Conservation (phyloP, 257 asterid species). For the Ocimum tenuiflorum region DNA sequence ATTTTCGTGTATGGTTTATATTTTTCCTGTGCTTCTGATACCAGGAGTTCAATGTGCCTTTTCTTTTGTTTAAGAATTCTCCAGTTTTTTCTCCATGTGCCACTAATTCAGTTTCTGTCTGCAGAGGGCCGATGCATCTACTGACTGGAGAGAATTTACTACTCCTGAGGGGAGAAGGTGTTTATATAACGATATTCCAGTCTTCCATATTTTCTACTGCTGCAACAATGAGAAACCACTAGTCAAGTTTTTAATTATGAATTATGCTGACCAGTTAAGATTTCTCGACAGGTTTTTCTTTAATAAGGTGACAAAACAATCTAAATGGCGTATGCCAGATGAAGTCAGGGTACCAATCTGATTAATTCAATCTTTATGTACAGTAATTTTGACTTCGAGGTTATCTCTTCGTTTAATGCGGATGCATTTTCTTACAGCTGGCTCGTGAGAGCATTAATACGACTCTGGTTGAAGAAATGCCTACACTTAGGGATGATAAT, state of each 20-base stretch:
- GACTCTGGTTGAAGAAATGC: conserved; percentile 32
- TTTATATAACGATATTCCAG: conserved; percentile 10
- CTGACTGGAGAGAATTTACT: conserved; percentile 85
- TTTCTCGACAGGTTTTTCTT: conserved; percentile 51
- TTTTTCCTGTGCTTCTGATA: conserved; percentile 3
- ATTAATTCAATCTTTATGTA: conserved; percentile 10
- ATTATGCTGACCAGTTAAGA: conserved; percentile 15
- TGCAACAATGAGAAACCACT: conserved; percentile 1
- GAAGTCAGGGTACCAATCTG: conserved; percentile 68
- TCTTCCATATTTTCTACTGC: conserved; percentile 10
- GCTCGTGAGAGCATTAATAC: conserved; percentile 55
- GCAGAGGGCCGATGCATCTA: conserved; percentile 94
- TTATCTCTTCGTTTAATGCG: conserved; percentile 11
- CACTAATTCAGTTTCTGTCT: conserved; percentile 26
- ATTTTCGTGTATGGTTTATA: not conserved
- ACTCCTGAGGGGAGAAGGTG: conserved; percentile 77
- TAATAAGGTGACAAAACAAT: conserved; percentile 59
- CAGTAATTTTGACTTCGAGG: not conserved
- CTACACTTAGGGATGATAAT: conserved; percentile 28
- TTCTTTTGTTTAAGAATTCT: not conserved
- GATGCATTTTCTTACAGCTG: conserved; percentile 34
- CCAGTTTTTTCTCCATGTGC: conserved; percentile 7
- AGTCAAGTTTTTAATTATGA: conserved; percentile 3
- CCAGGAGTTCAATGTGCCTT: not conserved
- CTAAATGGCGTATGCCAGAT: conserved; percentile 83